phyloP scores from a whole-genome alignment of 78 protist genomes.

The Tieghemostelium lacteum region DNA sequence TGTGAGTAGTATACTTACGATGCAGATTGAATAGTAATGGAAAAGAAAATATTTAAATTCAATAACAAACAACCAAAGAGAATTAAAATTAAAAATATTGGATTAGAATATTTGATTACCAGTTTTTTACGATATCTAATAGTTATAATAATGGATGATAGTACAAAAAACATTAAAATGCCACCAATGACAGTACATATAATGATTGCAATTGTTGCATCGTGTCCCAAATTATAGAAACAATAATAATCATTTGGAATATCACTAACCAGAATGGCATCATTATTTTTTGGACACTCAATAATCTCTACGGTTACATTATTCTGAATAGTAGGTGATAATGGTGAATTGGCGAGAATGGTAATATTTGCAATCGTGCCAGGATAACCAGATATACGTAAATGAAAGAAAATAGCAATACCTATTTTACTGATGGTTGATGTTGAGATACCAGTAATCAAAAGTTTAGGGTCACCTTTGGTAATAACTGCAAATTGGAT shows the following conservation, averaged over 20 bases:
- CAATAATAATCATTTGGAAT: slow-evolving; percentile 9
- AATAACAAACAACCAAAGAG: slow-evolving; percentile 11
- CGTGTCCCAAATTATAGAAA: not conserved
- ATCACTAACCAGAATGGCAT: not conserved
- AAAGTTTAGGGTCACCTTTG: not conserved
- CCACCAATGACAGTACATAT: not conserved
- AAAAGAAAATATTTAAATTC: not conserved
- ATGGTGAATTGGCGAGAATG: not conserved
- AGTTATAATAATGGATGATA: not conserved
- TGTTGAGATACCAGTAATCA: not conserved
- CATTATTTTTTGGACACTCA: not conserved
- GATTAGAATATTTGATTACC: slow-evolving; percentile 19
- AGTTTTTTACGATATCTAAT: slow-evolving; percentile 4
- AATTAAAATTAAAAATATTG: slow-evolving; percentile 18
- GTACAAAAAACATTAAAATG: not conserved
- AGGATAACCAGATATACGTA: slow-evolving; percentile 23
- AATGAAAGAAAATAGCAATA: not conserved
- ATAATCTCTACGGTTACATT: not conserved
- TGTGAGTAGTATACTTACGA: not conserved
- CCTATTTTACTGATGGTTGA: not conserved
- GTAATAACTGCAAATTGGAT: not conserved
- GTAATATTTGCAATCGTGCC: slow-evolving; percentile 13
- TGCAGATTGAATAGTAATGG: not conserved
- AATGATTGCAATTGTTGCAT: not conserved
- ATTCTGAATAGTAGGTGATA: too few species aligned